Evolutionary conservation across 441 rosid species (phyloP), one percentile per base, ranked within the genome.

Genomic region (Aquilaria agallochum): DNA sequence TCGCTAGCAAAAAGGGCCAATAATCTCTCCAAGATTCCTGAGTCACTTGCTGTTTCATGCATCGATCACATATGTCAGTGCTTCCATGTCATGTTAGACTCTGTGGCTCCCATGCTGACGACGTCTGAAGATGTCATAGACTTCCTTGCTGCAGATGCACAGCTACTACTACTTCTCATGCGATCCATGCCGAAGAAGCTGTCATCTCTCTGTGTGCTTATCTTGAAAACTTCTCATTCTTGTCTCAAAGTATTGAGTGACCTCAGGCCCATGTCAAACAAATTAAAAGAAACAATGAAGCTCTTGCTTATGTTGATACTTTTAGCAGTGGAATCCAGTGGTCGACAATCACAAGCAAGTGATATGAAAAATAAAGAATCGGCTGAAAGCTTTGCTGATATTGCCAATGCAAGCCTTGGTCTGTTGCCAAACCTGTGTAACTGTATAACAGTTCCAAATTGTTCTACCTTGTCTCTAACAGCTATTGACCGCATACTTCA

Each of bases 371-470:
- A 77, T 47, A 63, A 59, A 69, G 86, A 76, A 58, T 76, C 72
- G 62, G 70, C 68, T 64, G 83, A 83, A 74, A 82, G 79, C 66
- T 59, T 72, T 62, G 72, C 86, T 51, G 89, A 88, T 62, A 73
- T 95, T 77, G 81, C 95, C 64, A 88, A 85, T 69, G 70, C 80
- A 20, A 84, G 83, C 66, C 72, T 90, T 58, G 86, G 89, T 60
- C 74, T 88, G 33, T 79, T 95, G 66, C 97, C 97, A 14, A 74
- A 76, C 68, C 71, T 95, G 46, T 92, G 98, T 80, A 78, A 80
- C 67, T 85, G 85, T 64, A 74, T 85, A 62, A 73, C 68, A 54
- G 66, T 76, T 56, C 65, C 76, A 5, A 92, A 92, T 71, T 84
- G 78, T 70, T 66, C 61, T 76, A 69, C 85, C 64, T 81, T 86